Base-by-base conservation (phyloP, 306 rosid genomes). In the Acacia crassicarpa region DNA sequence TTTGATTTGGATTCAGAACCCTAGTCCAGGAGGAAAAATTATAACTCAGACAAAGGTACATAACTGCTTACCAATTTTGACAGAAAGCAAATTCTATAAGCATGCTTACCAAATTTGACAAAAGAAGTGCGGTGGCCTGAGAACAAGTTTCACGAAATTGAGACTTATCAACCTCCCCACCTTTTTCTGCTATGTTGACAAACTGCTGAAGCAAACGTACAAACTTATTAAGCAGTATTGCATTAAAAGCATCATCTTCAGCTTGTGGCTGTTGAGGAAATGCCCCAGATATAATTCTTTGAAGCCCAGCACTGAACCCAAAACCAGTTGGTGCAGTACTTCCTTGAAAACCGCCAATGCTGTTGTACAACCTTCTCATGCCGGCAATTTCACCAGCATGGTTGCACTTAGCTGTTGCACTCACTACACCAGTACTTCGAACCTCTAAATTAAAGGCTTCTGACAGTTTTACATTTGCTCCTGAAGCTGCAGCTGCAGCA, bases 351-450 rank as follows among this genome's bases (percentile, higher is more conserved):
- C 98, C 99, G 86, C 99, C 99, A 83, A 95, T 93, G 86, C 97
- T 95, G 90, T 88, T 91, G 85, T 92, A 95, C 89, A 93, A 86
- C 84, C 98, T 95, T 90, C 99, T 93, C 99, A 95, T 95, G 44
- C 99, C 99, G 49, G 96, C 96, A 83, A 95, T 95, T 88, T 95
- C 99, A 79, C 99, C 99, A 69, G 97, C 98, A 58, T 93, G 95
- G 90, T 95, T 95, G 85, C 99, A 91, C 83, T 95, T 95, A 68
- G 91, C 97, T 70, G 99, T 95, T 22, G 99, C 97, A 71, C 75
- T 71, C 98, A 90, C 86, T 92, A 71, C 88, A 79, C 98, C 98
- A 81, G 98, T 93, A 85, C 97, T 93, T 76, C 93, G 97, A 81
- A 95, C 97, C 85, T 95, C 99, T 84, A 95, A 83, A 86, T 92